Conservation (phyloP, 129 eudicot genomes). For the Kitagawia praeruptora region DNA sequence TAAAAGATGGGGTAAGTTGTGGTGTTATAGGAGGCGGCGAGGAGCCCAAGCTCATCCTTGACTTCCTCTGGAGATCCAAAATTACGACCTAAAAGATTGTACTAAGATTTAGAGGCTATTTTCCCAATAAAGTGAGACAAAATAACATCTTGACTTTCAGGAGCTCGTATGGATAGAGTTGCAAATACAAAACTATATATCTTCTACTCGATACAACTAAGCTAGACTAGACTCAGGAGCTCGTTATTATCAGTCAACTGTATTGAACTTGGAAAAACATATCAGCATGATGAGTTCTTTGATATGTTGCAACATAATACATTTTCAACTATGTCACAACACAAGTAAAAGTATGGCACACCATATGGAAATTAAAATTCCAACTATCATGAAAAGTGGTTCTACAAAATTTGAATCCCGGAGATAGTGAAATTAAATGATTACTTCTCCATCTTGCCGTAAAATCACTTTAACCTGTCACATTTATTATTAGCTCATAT, state of each 20-base stretch:
- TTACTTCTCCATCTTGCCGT: neutral
- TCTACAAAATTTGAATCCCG: neutral
- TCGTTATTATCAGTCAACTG: neutral
- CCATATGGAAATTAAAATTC: neutral
- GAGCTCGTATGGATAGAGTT: neutral
- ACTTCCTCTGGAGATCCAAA: conserved; percentile 42
- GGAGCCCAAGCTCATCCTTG: conserved; percentile 48
- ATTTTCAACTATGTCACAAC: neutral
- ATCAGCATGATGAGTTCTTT: neutral
- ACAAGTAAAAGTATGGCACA: neutral
- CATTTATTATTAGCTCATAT: neutral
- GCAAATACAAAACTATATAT: neutral
- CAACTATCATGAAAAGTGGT: neutral
- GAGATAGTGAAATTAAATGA: neutral
- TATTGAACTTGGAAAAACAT: neutral
- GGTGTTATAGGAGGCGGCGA: conserved; percentile 36
- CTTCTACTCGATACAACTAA: neutral
- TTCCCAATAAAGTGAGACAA: conserved; percentile 44
- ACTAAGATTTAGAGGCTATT: conserved; percentile 74
- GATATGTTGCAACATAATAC: neutral
- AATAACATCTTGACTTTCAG: neutral
- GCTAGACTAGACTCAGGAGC: neutral
- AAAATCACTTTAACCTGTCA: neutral
- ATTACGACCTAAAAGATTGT: conserved; percentile 45
- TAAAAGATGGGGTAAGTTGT: conserved; percentile 49